phyloP scores from a whole-genome alignment of 345 rosid genomes.

The Hirschfeldia incana region DNA sequence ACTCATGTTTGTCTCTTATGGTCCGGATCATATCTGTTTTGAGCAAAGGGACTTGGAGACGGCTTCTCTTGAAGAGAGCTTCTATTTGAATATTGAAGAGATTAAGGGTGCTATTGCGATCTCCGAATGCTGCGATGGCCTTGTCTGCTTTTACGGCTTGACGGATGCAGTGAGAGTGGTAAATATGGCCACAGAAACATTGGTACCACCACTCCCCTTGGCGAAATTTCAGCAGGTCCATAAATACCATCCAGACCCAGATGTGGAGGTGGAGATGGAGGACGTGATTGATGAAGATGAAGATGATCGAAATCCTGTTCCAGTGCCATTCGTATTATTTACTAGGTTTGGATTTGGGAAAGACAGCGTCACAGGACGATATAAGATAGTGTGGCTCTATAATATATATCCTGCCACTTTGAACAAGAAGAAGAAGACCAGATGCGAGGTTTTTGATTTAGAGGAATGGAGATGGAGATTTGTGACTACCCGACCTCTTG shows the following conservation, averaged over 20 bases:
- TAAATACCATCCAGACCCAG: not conserved
- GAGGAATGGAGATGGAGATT: not conserved
- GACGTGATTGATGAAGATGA: not conserved
- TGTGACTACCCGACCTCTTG: constrained; percentile 5
- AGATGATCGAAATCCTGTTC: not conserved
- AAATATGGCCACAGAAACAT: not conserved
- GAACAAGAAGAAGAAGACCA: not conserved
- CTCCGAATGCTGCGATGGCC: constrained; percentile 1
- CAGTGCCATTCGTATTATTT: not conserved
- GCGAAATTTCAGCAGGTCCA: not conserved
- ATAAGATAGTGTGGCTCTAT: constrained; percentile 13
- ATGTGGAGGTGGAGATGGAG: not conserved
- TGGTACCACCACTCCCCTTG: not conserved
- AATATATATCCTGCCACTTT: not conserved
- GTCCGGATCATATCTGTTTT: not conserved
- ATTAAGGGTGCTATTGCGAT: not conserved
- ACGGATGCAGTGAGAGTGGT: not conserved
- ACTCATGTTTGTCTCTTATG: not conserved
- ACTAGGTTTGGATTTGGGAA: constrained; percentile 10
- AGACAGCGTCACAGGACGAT: not conserved
- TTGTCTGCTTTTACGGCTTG: not conserved
- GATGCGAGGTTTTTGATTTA: constrained; percentile 17
- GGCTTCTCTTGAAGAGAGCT: not conserved
- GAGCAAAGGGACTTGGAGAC: not conserved
- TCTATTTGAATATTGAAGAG: not conserved